phyloP scores from a whole-genome alignment of 129 eudicot genomes.

The Mikania micrantha region DNA sequence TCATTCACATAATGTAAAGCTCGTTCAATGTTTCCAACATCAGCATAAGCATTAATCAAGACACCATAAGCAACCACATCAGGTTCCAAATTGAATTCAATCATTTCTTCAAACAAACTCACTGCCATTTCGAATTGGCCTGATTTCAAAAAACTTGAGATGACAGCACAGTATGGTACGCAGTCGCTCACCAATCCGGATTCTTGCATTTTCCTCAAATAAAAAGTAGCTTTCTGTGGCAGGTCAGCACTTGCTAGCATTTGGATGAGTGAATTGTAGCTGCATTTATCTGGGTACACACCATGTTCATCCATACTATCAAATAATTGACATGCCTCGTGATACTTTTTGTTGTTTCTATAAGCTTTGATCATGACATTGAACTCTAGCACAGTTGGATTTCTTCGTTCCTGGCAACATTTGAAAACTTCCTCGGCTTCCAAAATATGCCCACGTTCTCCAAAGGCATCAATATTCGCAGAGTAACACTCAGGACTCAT shows the following conservation, averaged over 20 bases:
- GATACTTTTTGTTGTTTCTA: conserved; percentile 59
- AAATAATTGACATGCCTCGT: conserved; percentile 58
- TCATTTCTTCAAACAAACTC: conserved; percentile 54
- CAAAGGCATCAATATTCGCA: conserved; percentile 89
- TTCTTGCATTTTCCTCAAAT: conserved; percentile 64
- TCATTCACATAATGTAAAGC: conserved; percentile 43
- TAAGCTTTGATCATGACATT: conserved; percentile 93
- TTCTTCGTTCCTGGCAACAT: conserved; percentile 46
- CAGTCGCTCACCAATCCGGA: conserved; percentile 51
- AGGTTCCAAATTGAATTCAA: conserved; percentile 39
- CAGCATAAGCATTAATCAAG: conserved; percentile 64
- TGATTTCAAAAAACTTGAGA: conserved; percentile 60
- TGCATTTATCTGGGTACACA: conserved; percentile 60
- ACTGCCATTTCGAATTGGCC: conserved; percentile 50
- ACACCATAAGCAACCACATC: conserved; percentile 75
- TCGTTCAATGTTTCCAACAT: conserved; percentile 57
- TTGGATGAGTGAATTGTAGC: conserved; percentile 59
- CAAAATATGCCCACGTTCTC: conserved; percentile 56
- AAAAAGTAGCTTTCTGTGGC: conserved; percentile 48
- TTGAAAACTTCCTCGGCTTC: conserved; percentile 62
- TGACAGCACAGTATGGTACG: conserved; percentile 65
- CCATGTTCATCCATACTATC: conserved; percentile 62
- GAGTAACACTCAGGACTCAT: conserved; percentile 81
- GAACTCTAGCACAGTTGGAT: conserved; percentile 51
- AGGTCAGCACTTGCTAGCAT: conserved; percentile 55